Conservation (phyloP, 441 rosid genomes). For the Mallotus repandus region DNA sequence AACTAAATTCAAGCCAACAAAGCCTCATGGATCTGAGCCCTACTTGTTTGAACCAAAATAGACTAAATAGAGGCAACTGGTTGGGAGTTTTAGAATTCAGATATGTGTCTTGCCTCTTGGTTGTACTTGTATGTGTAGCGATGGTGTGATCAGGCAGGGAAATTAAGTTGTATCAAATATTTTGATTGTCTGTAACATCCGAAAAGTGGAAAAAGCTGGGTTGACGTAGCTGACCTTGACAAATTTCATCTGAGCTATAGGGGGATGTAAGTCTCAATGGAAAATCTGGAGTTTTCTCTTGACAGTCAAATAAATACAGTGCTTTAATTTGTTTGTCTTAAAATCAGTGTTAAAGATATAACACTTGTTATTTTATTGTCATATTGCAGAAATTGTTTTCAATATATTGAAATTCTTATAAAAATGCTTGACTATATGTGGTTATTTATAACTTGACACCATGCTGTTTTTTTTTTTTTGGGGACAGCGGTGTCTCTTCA, state of each 20-base stretch:
- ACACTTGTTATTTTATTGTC: background rate
- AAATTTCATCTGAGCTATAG: background rate
- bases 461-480: background rate
- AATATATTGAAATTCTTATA: background rate
- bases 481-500: constrained; percentile 44
- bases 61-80: too few relatives aligned
- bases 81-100: too few relatives aligned
- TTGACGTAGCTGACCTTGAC: background rate
- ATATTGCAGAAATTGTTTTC: background rate
- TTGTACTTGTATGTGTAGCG: too few relatives aligned
- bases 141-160: background rate
- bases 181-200: background rate
- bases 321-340: background rate
- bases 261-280: background rate
- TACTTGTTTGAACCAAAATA: too few relatives aligned
- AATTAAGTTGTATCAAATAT: background rate
- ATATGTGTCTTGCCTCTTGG: too few relatives aligned
- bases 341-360: background rate
- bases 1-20: too few relatives aligned
- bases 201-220: background rate
- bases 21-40: too few relatives aligned
- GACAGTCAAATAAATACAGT: background rate
- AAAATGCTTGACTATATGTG: background rate
- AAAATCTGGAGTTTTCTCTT: background rate
- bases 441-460: background rate